phyloP scores from a whole-genome alignment of 2,329 filamentous ascomycete species.

The Fonsecaea multimorphosa region DNA sequence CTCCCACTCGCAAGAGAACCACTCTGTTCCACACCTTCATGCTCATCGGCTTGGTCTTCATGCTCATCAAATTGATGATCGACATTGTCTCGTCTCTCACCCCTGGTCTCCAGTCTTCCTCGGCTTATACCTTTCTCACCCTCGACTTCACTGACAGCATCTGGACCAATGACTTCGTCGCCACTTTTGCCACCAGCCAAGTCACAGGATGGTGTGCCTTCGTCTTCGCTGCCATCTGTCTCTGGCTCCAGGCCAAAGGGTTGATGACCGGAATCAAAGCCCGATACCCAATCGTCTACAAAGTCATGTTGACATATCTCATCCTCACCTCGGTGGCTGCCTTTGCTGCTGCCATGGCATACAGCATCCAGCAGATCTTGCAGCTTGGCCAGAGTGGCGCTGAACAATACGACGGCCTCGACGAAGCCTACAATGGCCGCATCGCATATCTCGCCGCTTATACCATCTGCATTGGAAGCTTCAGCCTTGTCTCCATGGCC shows the following conservation, averaged over 20 bases:
- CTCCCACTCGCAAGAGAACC: conserved; percentile 32
- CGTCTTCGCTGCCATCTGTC: conserved; percentile 30
- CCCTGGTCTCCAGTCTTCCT: conserved; percentile 25
- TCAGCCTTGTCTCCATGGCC: conserved; percentile 28
- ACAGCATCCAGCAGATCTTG: conserved; percentile 26
- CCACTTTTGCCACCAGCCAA: conserved; percentile 19
- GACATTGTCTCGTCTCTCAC: conserved; percentile 27
- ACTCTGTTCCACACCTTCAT: conserved; percentile 33
- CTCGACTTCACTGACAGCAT: conserved; percentile 26
- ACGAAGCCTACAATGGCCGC: conserved; percentile 7
- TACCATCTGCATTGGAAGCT: conserved; percentile 32
- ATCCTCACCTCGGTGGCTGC: conserved; percentile 21
- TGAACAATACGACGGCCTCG: not conserved
- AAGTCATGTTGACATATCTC: conserved; percentile 26
- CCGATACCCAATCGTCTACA: conserved; percentile 21
- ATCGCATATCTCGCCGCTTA: conserved; percentile 22
- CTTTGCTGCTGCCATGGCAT: conserved; percentile 19
- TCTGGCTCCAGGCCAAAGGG: conserved; percentile 33
- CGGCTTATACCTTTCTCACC: conserved; percentile 30
- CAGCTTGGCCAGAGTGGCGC: conserved; percentile 12
- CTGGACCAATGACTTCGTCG: conserved; percentile 25
- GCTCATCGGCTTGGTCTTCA: conserved; percentile 28
- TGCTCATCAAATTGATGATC: conserved; percentile 31
- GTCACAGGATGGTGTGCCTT: conserved; percentile 28
- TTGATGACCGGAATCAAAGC: conserved; percentile 29